phyloP scores from a whole-genome alignment of 345 rosid genomes.

The Pistacia vera region DNA sequence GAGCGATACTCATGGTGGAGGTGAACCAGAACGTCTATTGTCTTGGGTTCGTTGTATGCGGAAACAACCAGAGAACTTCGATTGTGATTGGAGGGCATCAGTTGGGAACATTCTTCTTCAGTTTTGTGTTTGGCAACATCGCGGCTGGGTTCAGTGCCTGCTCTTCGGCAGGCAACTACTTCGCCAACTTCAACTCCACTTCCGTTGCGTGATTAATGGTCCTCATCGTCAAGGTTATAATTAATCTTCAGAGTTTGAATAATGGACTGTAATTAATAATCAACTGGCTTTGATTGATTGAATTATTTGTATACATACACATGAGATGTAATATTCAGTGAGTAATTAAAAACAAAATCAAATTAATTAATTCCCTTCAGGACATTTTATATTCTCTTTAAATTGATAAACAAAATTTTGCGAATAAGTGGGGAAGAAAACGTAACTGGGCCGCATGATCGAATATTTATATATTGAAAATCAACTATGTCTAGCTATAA shows the following conservation, averaged over 20 bases:
- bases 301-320: no score
- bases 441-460: not conserved
- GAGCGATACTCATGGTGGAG: constrained; percentile 75
- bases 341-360: no score
- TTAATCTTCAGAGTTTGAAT: not conserved
- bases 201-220: constrained; percentile 27
- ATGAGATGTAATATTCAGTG: no score
- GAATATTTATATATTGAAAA: no score
- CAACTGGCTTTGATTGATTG: not conserved
- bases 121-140: constrained; percentile 59
- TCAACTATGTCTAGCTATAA: no score
- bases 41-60: constrained; percentile 76
- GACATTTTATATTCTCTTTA: no score
- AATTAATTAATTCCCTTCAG: no score
- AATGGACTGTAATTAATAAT: no score
- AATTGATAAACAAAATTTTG: no score
- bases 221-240: no score
- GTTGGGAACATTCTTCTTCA: constrained; percentile 55
- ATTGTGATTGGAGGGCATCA: constrained; percentile 73
- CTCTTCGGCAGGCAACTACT: constrained; percentile 45
- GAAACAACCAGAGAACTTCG: constrained; percentile 54
- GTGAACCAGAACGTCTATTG: constrained; percentile 51
- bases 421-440: not conserved
- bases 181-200: constrained; percentile 74
- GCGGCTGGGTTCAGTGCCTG: constrained; percentile 63